phyloP scores from a whole-genome alignment of 257 asterid genomes.

The Jacaranda copaia region DNA sequence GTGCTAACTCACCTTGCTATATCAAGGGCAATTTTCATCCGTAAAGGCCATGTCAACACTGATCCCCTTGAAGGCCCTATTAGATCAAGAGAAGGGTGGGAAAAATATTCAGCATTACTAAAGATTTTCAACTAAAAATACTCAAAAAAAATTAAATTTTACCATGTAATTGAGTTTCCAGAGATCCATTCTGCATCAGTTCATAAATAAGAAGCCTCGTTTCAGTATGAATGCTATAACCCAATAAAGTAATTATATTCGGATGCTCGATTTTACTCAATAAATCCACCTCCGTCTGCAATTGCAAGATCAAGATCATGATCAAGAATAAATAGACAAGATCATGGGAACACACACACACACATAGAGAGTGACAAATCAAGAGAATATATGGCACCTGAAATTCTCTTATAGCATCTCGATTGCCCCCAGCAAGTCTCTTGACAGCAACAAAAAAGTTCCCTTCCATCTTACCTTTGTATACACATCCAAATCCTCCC shows the following conservation, averaged over 20 bases:
- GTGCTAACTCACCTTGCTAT: constrained; percentile 63
- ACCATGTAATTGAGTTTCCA: constrained; percentile 80
- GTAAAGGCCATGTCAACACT: constrained; percentile 64
- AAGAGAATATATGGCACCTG: constrained; percentile 53
- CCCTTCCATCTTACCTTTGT: constrained; percentile 62
- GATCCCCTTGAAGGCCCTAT: constrained; percentile 72
- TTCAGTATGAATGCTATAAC: constrained; percentile 64
- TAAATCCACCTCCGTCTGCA: constrained; percentile 75
- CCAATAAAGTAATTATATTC: constrained; percentile 66
- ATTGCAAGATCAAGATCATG: constrained; percentile 26
- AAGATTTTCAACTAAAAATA: background rate
- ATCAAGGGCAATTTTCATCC: constrained; percentile 79
- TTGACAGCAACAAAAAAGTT: constrained; percentile 65
- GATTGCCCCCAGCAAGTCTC: constrained; percentile 54
- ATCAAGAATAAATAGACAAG: background rate
- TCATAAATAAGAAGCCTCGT: constrained; percentile 74
- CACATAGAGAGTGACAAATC: background rate
- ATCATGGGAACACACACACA: background rate
- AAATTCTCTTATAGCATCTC: constrained; percentile 57
- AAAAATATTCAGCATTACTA: constrained; percentile 8
- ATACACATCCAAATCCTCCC: constrained; percentile 83
- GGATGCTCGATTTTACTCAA: constrained; percentile 76
- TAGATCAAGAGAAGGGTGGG: constrained; percentile 14
- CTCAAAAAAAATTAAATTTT: background rate
- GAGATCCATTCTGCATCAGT: constrained; percentile 73